Base-by-base conservation (phyloP, 208 protist species). In the Trypanosoma theileri region DNA sequence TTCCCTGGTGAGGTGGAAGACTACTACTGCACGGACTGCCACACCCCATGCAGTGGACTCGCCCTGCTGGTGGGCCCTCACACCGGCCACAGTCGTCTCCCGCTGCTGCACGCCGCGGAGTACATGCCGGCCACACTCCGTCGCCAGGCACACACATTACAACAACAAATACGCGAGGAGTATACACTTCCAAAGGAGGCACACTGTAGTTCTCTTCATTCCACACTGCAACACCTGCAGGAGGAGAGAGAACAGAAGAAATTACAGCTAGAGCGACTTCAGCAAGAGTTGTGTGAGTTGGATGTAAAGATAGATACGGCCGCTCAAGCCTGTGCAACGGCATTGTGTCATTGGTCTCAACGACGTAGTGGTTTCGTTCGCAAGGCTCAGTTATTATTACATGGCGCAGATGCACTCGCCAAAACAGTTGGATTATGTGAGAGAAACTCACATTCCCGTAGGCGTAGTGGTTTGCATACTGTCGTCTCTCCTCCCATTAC, bases 1-100 rank as follows among this genome's bases (percentile, higher is more conserved):
- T 73, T 81, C 21, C 78, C 71, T 10, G 61, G 55, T 60, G 82
- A 69, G 58, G 65, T 61, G 64, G 51, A 66, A 51, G 69, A 77
- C 21, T 83, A 86, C 69, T 95, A 88, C 70, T 95, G 89, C 62
- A 67, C 76, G 24, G 57, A 57, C 51, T 95, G 89, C 61, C 79
- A 88, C 22, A 61, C 55, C 12, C 69, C 74, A 0, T 88, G 84
- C 62, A 90, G 79, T 51, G 74, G 64, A 16, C 65, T 85, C 28
- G 59, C 75, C 10, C 66, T 93, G 7, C 66, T 93, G 19, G 85
- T 86, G 10, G 89, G 89, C n/a, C 72, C 80, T 11, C 89, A 95
- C 72, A 85, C 82, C 0, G 75, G 61, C 26, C 89, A 95, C 77
- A 75, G 74, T 66, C 75, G 84, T 45, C 73, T 90, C 0, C 75